Conservation (phyloP, 345 rosid species). For the Viola odorata region DNA sequence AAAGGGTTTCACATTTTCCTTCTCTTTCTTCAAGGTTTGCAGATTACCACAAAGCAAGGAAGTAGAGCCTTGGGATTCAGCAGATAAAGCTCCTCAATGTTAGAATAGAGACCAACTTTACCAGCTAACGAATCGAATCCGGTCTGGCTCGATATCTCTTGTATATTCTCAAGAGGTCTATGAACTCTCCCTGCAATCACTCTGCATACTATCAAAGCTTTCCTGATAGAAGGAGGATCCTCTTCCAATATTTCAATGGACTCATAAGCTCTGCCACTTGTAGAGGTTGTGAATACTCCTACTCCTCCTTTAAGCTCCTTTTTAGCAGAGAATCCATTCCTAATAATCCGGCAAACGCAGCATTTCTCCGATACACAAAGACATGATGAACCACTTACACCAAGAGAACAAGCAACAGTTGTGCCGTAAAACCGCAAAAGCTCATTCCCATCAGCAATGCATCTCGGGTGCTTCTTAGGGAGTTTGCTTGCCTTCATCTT, state of each 20-base stretch:
- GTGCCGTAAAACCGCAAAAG: conserved; percentile 88
- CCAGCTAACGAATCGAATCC: conserved; percentile 98
- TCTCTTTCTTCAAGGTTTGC: conserved; percentile 51
- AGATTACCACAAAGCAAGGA: conserved; percentile 84
- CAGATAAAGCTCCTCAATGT: conserved; percentile 92
- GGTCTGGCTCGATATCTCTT: conserved; percentile 68
- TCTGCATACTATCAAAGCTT: conserved; percentile 87
- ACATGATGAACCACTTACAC: conserved; percentile 75
- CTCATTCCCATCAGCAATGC: conserved; percentile 95
- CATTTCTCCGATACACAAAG: conserved; percentile 73
- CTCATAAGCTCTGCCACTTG: conserved; percentile 90
- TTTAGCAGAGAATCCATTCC: conserved; percentile 75
- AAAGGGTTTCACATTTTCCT: conserved; percentile 15
- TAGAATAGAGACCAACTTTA: conserved; percentile 84
- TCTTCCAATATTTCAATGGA: conserved; percentile 39
- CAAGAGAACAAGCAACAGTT: conserved; percentile 78
- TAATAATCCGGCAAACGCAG: conserved; percentile 68
- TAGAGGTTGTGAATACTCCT: conserved; percentile 91
- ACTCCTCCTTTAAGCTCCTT: conserved; percentile 70
- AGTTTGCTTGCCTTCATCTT: conserved; percentile 80
- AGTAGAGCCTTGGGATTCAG: conserved; percentile 90
- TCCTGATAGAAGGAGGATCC: conserved; percentile 48
- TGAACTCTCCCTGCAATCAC: conserved; percentile 98
- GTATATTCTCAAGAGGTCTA: conserved; percentile 80
- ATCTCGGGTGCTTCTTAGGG: conserved; percentile 85